Base-by-base conservation (phyloP, 176 grass and related monocot genomes). In the Hyparrhenia diplandra region DNA sequence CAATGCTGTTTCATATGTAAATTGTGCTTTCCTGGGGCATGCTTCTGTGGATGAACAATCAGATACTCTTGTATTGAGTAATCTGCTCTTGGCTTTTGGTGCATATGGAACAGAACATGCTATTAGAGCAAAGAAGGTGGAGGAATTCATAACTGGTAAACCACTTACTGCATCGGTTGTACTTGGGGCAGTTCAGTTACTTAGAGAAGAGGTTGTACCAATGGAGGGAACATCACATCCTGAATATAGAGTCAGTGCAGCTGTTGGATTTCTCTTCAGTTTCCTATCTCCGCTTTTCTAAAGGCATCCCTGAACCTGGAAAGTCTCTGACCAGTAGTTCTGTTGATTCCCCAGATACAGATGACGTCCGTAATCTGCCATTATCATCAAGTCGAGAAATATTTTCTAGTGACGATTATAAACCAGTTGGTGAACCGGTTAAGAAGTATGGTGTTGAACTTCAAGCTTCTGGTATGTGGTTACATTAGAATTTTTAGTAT, bases 1-100 rank as follows among this genome's bases (percentile, higher is more conserved):
- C 29, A 95, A 95, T 89, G 92, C 89, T 70, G 85, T 92, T 68
- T 81, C 92, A 40, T 92, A 92, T 90, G 47, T 92, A 42, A 95
- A 95, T 57, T 85, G 82, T 68, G 80, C 92, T 30, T 88, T 95
- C 52, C 16, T 95, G 30, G 86, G 76, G 14, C 57, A 86, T 79
- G 73, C 84, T 79, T 69, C 34, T 32, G 39, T 72, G 5, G 59
- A 82, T 82, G 65, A 87, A 86, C 61, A 73, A 78, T 85, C 57
- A 41, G 78, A 74, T 72, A 35, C 69, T 67, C 32, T 43, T 80
- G 27, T 92, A 10, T 12, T 92, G 28, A 79, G 72, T 62, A 88
- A 95, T 62, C 25, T 95, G 83, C 66, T 52, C 0, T 81, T 96
- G 77, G 85, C 90, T 30, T 97, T 90, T 83, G 93, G 93, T 80